phyloP scores from a whole-genome alignment of 345 rosid genomes.

The Lumnitzera racemosa region DNA sequence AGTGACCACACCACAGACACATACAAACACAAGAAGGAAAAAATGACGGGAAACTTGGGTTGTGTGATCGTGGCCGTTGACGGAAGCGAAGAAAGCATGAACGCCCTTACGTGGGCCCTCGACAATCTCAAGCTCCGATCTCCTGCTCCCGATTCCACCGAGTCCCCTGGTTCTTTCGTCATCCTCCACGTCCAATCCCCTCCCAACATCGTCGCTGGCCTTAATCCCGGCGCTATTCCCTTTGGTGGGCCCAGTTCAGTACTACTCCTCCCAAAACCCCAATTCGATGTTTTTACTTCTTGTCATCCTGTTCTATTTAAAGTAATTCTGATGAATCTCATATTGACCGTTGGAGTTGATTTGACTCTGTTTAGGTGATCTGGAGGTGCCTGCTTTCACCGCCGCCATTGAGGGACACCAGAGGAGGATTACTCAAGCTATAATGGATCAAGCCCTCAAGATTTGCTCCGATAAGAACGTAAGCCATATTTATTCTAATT shows the following conservation, averaged over 20 bases:
- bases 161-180: constrained; percentile 36
- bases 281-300: background rate
- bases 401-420: constrained; percentile 89
- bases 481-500: constrained; percentile 3
- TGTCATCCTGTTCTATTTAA: background rate
- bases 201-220: constrained; percentile 63
- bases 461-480: constrained; percentile 55
- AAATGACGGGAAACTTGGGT: constrained; percentile 36
- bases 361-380: constrained; percentile 30
- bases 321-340: background rate
- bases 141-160: constrained; percentile 34
- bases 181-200: constrained; percentile 78
- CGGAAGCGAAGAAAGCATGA: constrained; percentile 91
- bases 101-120: constrained; percentile 73
- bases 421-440: constrained; percentile 54
- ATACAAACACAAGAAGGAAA: constrained; percentile 7
- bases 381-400: constrained; percentile 83
- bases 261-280: background rate
- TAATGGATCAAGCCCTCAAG: constrained; percentile 48
- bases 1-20: background rate
- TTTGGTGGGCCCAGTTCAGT: constrained; percentile 85
- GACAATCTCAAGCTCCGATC: constrained; percentile 69
- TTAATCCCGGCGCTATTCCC: constrained; percentile 79
- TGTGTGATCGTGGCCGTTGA: constrained; percentile 75
- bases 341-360: background rate